A percentile compares a stretch with the other conserved stretches of the same genome.
phyloP scores from a whole-genome alignment of 2,329 filamentous ascomycete species.

The Fusarium solani-melongenae region DNA sequence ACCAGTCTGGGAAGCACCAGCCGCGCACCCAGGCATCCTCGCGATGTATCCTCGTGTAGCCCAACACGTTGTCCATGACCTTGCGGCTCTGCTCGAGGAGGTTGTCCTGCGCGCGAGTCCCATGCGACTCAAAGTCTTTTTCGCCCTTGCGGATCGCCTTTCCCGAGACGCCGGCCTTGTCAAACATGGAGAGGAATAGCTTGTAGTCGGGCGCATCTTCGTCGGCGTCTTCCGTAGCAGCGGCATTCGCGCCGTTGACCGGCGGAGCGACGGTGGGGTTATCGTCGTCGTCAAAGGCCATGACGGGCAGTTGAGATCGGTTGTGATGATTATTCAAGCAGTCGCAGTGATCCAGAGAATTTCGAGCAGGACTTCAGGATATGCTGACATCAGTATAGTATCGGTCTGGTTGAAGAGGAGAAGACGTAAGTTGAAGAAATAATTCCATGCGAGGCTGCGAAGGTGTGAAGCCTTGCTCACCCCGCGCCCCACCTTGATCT shows the following conservation, averaged over 20 bases:
- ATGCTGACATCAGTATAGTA: not conserved
- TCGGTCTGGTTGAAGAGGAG: not conserved
- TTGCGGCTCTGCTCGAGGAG: constrained; percentile 83
- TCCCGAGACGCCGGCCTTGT: constrained; percentile 62
- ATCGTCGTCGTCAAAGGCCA: constrained; percentile 60
- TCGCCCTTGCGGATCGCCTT: constrained; percentile 89
- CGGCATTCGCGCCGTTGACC: constrained; percentile 42
- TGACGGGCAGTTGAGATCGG: constrained; percentile 28
- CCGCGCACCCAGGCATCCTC: constrained; percentile 74
- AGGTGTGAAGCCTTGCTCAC: constrained; percentile 24
- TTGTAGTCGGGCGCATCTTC: constrained; percentile 91
- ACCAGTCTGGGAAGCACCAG: constrained; percentile 77
- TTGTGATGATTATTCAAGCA: too few species aligned
- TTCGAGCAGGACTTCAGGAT: not conserved
- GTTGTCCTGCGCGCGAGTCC: constrained; percentile 82
- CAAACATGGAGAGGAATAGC: constrained; percentile 68
- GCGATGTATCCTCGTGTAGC: constrained; percentile 80
- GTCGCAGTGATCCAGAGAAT: not conserved
- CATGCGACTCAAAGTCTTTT: constrained; percentile 97
- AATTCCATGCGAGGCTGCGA: constrained; percentile 29
- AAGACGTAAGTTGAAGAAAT: constrained; percentile 21
- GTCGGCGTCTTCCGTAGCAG: constrained; percentile 67
- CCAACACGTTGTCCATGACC: constrained; percentile 90
- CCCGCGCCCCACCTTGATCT: constrained; percentile 5
- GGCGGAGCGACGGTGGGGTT: constrained; percentile 43